Evolutionary conservation across 1,284 basidiomycete genomes (phyloP).

Genomic region (Exobasidium cylindrosporum): DNA sequence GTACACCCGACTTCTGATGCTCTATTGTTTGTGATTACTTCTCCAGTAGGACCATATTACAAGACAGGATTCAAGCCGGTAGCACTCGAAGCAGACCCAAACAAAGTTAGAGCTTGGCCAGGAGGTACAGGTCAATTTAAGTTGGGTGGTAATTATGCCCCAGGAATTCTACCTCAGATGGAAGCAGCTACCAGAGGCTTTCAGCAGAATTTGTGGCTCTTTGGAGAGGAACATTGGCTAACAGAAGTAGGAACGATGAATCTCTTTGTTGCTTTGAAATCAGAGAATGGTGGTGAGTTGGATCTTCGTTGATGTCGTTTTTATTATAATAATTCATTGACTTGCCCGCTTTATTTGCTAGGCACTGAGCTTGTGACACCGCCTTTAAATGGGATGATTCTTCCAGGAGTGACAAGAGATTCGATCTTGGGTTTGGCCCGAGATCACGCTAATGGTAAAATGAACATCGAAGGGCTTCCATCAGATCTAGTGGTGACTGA

Average conservation of each 20-base stretch:
- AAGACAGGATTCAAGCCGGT: conserved; percentile 93
- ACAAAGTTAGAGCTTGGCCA: conserved; percentile 64
- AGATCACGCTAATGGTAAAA: conserved; percentile 67
- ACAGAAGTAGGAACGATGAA: conserved; percentile 81
- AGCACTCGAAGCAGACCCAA: conserved; percentile 82
- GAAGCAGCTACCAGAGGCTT: conserved; percentile 80
- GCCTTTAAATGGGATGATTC: conserved; percentile 88
- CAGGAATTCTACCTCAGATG: conserved; percentile 66
- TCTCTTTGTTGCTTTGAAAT: conserved; percentile 79
- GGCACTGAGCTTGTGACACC: conserved; percentile 59
- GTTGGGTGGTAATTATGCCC: conserved; percentile 54
- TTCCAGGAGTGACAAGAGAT: conserved; percentile 93
- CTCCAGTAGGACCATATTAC: conserved; percentile 82
- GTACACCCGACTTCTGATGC: conserved; percentile 84
- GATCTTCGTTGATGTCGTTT: not conserved
- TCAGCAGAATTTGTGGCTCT: conserved; percentile 91
- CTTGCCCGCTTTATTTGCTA: conserved; percentile 2
- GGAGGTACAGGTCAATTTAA: conserved; percentile 52
- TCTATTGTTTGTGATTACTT: conserved; percentile 84
- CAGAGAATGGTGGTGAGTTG: conserved; percentile 62
- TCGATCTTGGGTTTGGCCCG: conserved; percentile 74
- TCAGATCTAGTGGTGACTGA: conserved; percentile 72
- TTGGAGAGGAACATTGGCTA: conserved; percentile 58
- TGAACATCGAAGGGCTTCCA: conserved; percentile 48
- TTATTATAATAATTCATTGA: not conserved